phyloP scores from a whole-genome alignment of 306 rosid species.

The Alnus rubra region DNA sequence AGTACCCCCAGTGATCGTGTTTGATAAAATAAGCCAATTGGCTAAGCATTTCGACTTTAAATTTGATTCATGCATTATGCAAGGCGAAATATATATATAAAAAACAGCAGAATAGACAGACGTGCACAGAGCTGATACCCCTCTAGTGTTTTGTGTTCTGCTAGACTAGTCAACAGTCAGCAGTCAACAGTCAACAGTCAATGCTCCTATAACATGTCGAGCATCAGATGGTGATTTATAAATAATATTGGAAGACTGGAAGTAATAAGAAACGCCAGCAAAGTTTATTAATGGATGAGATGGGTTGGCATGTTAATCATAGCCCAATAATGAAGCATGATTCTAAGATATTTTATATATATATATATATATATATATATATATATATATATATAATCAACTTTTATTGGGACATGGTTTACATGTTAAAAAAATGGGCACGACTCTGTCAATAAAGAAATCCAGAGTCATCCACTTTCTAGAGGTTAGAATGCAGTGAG shows the following conservation, averaged over 20 bases:
- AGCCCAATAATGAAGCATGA: conserved; percentile 36
- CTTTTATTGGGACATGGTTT: conserved; percentile 23
- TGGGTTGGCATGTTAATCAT: conserved; percentile 45
- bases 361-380: too few species aligned
- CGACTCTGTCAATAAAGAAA: conserved; percentile 10
- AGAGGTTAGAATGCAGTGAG: conserved; percentile 28
- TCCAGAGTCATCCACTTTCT: conserved; percentile 30
- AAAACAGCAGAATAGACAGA: conserved; percentile 13
- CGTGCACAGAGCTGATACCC: conserved; percentile 10
- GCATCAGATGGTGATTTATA: conserved; percentile 11
- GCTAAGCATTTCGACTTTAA: not conserved
- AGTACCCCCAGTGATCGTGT: not conserved
- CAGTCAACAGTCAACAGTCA: conserved; percentile 26
- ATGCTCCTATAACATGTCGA: conserved; percentile 17
- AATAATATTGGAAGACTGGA: not conserved
- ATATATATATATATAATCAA: not conserved
- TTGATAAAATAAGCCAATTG: not conserved
- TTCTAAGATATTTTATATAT: conserved; percentile 20
- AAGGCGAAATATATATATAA: not conserved
- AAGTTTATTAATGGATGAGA: conserved; percentile 7
- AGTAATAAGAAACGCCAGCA: conserved; percentile 10
- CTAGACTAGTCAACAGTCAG: conserved; percentile 19
- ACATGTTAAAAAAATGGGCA: conserved; percentile 17
- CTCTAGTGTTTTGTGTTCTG: not conserved
- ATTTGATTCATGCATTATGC: conserved; percentile 12